These are phyloP conservation scores for Vigna mungo DNA, from an alignment of 306 rosid genomes.

Conservation along the genomic window DNA sequence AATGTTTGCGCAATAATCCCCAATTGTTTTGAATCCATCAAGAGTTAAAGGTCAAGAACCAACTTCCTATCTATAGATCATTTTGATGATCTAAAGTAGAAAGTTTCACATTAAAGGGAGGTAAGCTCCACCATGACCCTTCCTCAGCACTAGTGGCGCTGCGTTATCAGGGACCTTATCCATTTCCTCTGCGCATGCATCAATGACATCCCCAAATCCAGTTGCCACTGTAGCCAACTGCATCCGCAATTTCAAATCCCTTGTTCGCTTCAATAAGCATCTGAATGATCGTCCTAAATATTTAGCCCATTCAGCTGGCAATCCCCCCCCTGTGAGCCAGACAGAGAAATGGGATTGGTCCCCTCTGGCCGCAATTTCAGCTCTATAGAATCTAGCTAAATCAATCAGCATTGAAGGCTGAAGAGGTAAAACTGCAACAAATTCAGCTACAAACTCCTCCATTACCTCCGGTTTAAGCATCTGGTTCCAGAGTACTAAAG, in stretches of 20 bases:
- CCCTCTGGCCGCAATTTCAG: constrained; percentile 94
- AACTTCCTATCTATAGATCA: constrained; percentile 13
- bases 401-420: constrained; percentile 87
- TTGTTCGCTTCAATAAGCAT: constrained; percentile 86
- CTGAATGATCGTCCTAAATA: constrained; percentile 90
- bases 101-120: constrained; percentile 86
- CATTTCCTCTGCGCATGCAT: constrained; percentile 65
- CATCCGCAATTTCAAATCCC: constrained; percentile 80
- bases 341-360: constrained; percentile 97
- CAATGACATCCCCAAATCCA: constrained; percentile 74
- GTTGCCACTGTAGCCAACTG: constrained; percentile 84
- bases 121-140: constrained; percentile 97
- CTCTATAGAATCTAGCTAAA: constrained; percentile 83
- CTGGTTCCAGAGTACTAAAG: constrained; percentile 95
- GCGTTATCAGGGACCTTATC: constrained; percentile 88
- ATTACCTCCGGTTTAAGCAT: constrained; percentile 95
- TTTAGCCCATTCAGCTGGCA: constrained; percentile 98
- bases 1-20: constrained; percentile 32
- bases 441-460: constrained; percentile 94
- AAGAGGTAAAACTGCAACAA: constrained; percentile 91
- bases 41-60: constrained; percentile 28
- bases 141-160: constrained; percentile 85
- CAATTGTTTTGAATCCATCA: constrained; percentile 26
- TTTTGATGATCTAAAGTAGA: constrained; percentile 8
- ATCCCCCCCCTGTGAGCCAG: constrained; percentile 97